Evolutionary conservation across 164 flowering plant species (phyloP).

Genomic region (Paratinospora sagittata): DNA sequence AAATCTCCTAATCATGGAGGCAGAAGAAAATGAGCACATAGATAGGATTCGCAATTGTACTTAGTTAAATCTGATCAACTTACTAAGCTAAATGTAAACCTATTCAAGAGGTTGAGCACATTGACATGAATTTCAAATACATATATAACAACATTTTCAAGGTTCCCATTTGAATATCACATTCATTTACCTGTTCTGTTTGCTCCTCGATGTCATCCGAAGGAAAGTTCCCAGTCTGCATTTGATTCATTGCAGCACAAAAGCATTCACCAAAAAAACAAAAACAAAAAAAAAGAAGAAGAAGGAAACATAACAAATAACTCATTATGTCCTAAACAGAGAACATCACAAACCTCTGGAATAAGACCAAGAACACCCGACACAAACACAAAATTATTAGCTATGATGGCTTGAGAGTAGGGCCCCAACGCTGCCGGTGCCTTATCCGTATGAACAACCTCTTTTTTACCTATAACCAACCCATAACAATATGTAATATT

Average conservation of each 20-base stretch:
- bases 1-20: too few species aligned
- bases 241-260: not conserved
- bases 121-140: not conserved
- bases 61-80: not conserved
- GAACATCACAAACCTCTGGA: slow-evolving; percentile 63
- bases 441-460: slow-evolving; percentile 76
- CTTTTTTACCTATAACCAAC: slow-evolving; percentile 50
- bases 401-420: slow-evolving; percentile 92
- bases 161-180: not conserved
- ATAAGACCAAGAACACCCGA: slow-evolving; percentile 89
- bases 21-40: too few species aligned
- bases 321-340: not conserved
- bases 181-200: slow-evolving; percentile 79
- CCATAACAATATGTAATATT: not conserved
- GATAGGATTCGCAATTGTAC: too few species aligned
- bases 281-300: not conserved
- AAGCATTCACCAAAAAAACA: not conserved
- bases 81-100: too few species aligned
- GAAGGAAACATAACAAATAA: not conserved
- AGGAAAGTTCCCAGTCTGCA: slow-evolving; percentile 84
- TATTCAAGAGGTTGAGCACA: too few species aligned
- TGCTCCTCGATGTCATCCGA: slow-evolving; percentile 89
- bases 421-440: slow-evolving; percentile 98
- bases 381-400: slow-evolving; percentile 67
- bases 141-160: not conserved